phyloP scores from a whole-genome alignment of 1,284 basidiomycete genomes.

The Pseudozyma tsukubaensis region DNA sequence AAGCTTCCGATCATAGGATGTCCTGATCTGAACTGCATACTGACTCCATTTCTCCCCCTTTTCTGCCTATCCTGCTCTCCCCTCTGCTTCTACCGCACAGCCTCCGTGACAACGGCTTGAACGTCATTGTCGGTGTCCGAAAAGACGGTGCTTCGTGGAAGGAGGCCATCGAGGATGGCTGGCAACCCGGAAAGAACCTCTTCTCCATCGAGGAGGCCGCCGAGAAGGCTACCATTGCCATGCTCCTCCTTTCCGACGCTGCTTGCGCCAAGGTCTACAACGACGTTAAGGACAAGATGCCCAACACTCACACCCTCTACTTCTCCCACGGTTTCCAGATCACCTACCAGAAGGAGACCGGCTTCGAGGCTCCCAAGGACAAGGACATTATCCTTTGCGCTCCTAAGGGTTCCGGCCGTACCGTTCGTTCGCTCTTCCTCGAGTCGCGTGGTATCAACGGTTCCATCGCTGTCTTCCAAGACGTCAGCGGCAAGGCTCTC shows the following conservation, averaged over 20 bases:
- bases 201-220: constrained; percentile 99
- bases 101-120: constrained; percentile 97
- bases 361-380: constrained; percentile 89
- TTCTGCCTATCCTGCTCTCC: constrained; percentile 1
- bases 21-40: constrained; percentile 4
- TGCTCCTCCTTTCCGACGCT: constrained; percentile 99
- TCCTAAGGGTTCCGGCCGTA: constrained; percentile 98
- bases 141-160: constrained; percentile 96
- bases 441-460: constrained; percentile 99
- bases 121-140: constrained; percentile 98
- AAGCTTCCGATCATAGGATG: neutral
- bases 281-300: constrained; percentile 84
- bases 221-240: constrained; percentile 94
- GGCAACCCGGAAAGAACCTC: constrained; percentile 97
- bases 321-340: constrained; percentile 99
- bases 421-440: constrained; percentile 99
- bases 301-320: constrained; percentile 99
- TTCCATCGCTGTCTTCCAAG: constrained; percentile 84
- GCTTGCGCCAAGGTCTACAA: constrained; percentile 97
- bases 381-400: constrained; percentile 99
- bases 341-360: constrained; percentile 97
- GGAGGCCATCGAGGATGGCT: constrained; percentile 95
- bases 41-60: constrained; percentile 3
- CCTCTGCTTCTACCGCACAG: constrained; percentile 16
- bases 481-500: constrained; percentile 96